These are phyloP conservation scores for Colletotrichum siamense DNA, from an alignment of 2,329 filamentous ascomycete species.

Conservation along the genomic window DNA sequence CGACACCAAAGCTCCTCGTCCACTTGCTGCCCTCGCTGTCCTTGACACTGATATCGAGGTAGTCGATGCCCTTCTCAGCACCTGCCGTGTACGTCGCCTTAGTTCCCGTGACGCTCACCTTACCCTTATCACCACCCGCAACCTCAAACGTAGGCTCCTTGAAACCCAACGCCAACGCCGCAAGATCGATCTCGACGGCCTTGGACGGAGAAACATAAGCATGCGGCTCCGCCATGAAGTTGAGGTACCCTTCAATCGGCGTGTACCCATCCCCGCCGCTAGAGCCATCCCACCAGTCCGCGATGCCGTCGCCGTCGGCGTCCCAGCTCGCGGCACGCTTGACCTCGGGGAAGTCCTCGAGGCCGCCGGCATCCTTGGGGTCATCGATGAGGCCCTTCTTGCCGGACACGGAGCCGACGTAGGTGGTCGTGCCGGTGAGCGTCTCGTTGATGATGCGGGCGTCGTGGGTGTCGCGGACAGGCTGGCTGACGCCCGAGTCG, in stretches of 20 bases:
- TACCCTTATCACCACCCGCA: conserved; percentile 14
- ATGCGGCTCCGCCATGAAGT: conserved; percentile 40
- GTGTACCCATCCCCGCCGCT: conserved; percentile 36
- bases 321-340: conserved; percentile 33
- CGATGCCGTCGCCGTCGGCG: conserved; percentile 35
- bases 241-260: conserved; percentile 36
- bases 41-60: conserved; percentile 19
- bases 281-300: conserved; percentile 39
- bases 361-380: conserved; percentile 34
- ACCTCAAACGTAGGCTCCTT: conserved; percentile 20
- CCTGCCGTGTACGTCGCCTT: conserved; percentile 22
- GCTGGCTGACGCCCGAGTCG: conserved; percentile 34
- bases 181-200: conserved; percentile 29
- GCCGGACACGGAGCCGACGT: conserved; percentile 32
- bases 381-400: conserved; percentile 38
- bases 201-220: conserved; percentile 30
- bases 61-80: conserved; percentile 19
- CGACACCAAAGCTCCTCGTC: conserved; percentile 24
- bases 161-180: conserved; percentile 27
- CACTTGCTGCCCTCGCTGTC: conserved; percentile 26
- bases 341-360: conserved; percentile 34
- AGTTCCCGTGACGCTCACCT: conserved; percentile 17
- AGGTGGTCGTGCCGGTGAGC: conserved; percentile 31
- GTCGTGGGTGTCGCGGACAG: conserved; percentile 35
- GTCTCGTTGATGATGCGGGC: conserved; percentile 37